Evolutionary conservation across 352 stramenopile species (phyloP), one percentile per base, ranked within the genome.

Genomic region (Pythium brassicae): DNA sequence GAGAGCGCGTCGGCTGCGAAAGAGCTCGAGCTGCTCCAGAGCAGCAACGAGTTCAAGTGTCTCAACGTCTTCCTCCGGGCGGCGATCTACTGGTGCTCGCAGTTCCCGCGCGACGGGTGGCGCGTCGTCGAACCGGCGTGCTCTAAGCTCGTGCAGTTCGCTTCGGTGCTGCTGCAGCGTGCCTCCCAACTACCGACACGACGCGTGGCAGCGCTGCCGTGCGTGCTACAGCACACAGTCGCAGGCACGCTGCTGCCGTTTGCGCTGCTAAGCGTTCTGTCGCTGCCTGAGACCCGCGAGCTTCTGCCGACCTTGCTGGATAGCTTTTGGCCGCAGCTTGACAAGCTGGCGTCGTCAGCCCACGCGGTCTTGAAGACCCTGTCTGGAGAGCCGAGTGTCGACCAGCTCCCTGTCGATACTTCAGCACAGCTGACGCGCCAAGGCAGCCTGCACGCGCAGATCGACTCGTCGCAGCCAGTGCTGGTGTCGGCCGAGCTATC

Each of bases 211-310:
- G 3, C 55, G 11, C 40, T 86, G 17, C 65, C 71, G 6, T 61
- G 67, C 25, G 26, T 81, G 15, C 53, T 87, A 8, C 73, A 90
- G 53, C 67, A 69, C 29, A 86, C 72, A 43, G 90, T 92, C 40
- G 50, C 74, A 4, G 82, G 79, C 3, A 93, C 88, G 53, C 46
- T 94, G 2, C 55, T 95, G n/a, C 76, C 82, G 7, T 93, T 92
- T 62, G 58, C 86, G 12, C 35, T 95, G 19, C 51, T 95, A 6
- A 90, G 78, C 34, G 52, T 81, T 3, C 67, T 83, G 42, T 92
- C 82, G 7, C 52, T 95, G 8, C 76, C 81, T 10, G 74, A 71
- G 1, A 64, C 89, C 65, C 76, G 75, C n/a, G 60, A 74, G 19
- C 53, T 55, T 27, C 62, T 86, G 14, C 65, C 72, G 15, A 51